Base-by-base conservation (phyloP, 2,329 filamentous ascomycete species). In the Fusarium verrucosum region DNA sequence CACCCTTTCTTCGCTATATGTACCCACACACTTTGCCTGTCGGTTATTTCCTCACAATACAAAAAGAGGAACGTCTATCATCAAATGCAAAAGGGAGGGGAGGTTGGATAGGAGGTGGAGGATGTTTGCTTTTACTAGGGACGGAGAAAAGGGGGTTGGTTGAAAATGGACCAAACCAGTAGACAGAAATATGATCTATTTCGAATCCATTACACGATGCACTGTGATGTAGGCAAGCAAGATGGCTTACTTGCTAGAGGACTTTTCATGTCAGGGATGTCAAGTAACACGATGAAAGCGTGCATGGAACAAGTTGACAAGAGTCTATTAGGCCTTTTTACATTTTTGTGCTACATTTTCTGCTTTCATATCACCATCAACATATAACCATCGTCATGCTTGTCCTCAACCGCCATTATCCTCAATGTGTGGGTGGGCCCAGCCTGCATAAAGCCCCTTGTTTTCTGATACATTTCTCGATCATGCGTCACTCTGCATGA, bases 131-230 rank as follows among this genome's bases (percentile, higher is more conserved):
- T 37, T 43, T 42, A 25, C 22, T 28, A 42, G 30, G 40, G 26
- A 43, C 10, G 49, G 30, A 36, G 42, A 62, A 42, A 54, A 43
- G 37, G 44, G 36, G 37, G 26, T 26, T 33, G 41, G 47, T 50
- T 44, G 19, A 44, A 42, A 41, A 50, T 42, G 45, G 49, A 59
- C 26, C 60, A 66, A 38, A 59, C 32, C 46, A 35, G 60, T 62
- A 66, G 57, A 64, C 38, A 58, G 40, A 66, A 47, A 63, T 45
- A 55, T 37, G 49, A 64, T 37, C 58, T 43, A 51, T 46, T 45
- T 36, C n/a, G 50, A 47, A 51, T 30, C 11, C 20, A 59, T 23
- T 23, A 23, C 35, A 14, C 22, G 32, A 42, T 43, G 13, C n/a
- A 35, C 14, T 13, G 11, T 42, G 32, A 23, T 19, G n/a, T 7